A percentile compares a stretch with the other conserved stretches of the same genome.
phyloP scores from a whole-genome alignment of 1,139 yeast genomes.

The Diutina catenulata region DNA sequence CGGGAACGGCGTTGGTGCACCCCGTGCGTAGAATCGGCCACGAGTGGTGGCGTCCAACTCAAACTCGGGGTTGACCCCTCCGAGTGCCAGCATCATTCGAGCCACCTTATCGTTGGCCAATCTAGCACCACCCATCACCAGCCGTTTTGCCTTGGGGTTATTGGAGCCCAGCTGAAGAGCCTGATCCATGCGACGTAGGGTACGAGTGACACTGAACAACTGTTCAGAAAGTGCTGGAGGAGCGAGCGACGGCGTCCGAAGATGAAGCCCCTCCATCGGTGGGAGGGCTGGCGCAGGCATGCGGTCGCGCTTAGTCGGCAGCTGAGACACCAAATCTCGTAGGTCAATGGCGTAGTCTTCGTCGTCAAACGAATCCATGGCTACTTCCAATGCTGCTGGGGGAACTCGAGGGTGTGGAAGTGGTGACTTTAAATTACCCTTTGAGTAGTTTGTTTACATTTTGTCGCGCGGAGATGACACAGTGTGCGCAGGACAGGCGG shows the following conservation, averaged over 20 bases:
- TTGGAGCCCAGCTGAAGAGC: not conserved
- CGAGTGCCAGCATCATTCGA: not conserved
- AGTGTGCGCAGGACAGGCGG: too few species aligned
- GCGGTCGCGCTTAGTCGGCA: not conserved
- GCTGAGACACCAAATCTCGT: not conserved
- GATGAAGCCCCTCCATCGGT: not conserved
- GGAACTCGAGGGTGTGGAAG: too few species aligned
- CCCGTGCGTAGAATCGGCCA: not conserved
- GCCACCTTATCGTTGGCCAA: slow-evolving; percentile 1
- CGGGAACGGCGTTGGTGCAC: not conserved
- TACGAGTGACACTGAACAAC: not conserved
- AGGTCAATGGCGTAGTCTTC: slow-evolving; percentile 1
- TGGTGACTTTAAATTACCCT: too few species aligned
- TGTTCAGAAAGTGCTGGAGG: slow-evolving; percentile 3
- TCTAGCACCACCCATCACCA: not conserved
- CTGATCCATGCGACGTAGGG: not conserved
- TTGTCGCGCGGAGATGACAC: too few species aligned
- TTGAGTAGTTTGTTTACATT: too few species aligned
- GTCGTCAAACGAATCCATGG: not conserved
- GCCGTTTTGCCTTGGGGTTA: not conserved
- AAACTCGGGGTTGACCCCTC: slow-evolving; percentile 2
- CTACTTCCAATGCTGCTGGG: too few species aligned
- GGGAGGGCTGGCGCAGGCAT: not conserved
- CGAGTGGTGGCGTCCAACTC: not conserved
- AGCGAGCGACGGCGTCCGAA: not conserved